Evolutionary conservation across 306 rosid genomes (phyloP), one percentile per base, ranked within the genome.

Genomic region (Trifolium pratense): DNA sequence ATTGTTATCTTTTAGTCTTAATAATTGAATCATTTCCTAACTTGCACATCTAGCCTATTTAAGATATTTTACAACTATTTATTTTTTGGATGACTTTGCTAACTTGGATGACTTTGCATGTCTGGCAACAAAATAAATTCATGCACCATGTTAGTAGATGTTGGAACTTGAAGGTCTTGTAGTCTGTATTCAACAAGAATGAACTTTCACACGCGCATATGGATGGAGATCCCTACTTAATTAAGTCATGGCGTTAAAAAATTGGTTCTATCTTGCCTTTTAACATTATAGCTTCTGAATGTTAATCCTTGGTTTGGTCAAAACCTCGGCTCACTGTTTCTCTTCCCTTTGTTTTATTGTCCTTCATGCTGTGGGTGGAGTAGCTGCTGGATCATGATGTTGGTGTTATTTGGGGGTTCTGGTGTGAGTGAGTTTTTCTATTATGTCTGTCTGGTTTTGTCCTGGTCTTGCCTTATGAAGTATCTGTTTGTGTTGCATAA

Each of bases 21-120:
- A 71, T 48, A 78, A 42, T 20, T 31, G 49, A 71, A 43, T 45
- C 39, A 31, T 60, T 67, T 66, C 46, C 13, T 37, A 37, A 76
- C 34, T 36, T 64, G 58, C 67, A 34, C 64, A 9, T 25, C 12
- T 13, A 32, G 21, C 23, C 45, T 8, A 32, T 64, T 3, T 18
- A 29, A 59, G 20, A 60, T 70, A 48, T 57, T 55, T 26, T 52
- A 4, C 59, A 72, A 42, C 20, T 56, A 57, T 16, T 73, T 57
- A 7, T 66, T 26, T 45, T 58, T 37, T 10, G 18, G 15, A 12
- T 65, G 55, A 12, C 46, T 26, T 39, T 53, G 36, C 14, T 18
- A 52, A 70, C 65, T 36, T 49, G 29, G 29, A 68, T 5, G 21
- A 15, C 34, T 25, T 12, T 61, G 56, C 56, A 15, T 72, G 43